Evolutionary conservation across 2,329 filamentous ascomycete species (phyloP).

Genomic region (Claviceps africana): DNA sequence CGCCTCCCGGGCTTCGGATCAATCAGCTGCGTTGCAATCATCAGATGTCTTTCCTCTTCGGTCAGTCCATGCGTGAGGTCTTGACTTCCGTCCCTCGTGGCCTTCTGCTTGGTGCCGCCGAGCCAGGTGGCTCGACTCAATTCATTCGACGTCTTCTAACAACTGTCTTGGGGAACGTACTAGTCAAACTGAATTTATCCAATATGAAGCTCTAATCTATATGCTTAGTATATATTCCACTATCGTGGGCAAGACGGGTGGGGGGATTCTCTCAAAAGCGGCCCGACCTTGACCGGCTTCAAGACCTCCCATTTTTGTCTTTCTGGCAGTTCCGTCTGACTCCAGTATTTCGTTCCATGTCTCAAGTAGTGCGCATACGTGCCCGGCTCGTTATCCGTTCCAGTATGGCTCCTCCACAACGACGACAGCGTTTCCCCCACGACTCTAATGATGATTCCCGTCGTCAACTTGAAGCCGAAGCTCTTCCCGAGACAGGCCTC

Average conservation of each 20-base stretch:
- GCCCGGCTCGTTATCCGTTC: slow-evolving; percentile 31
- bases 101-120: no score
- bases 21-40: background rate
- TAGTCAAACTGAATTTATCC: no score
- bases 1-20: background rate
- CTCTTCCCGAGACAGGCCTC: slow-evolving; percentile 33
- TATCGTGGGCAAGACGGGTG: background rate
- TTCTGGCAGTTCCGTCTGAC: slow-evolving; percentile 25
- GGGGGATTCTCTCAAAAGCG: slow-evolving; percentile 5
- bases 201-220: no score
- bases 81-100: no score
- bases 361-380: slow-evolving; percentile 43
- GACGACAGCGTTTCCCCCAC: slow-evolving; percentile 36
- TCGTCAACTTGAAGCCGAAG: slow-evolving; percentile 42
- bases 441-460: slow-evolving; percentile 37
- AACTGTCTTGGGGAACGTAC: no score
- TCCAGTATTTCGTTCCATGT: slow-evolving; percentile 33
- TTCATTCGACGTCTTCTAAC: no score
- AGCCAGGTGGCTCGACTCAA: no score
- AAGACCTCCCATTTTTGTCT: slow-evolving; percentile 19
- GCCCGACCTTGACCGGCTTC: slow-evolving; percentile 26
- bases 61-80: background rate
- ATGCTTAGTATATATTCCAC: no score
- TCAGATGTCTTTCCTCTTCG: background rate
- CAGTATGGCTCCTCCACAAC: slow-evolving; percentile 35